Evolutionary conservation across 257 asterid species (phyloP).

Genomic region (Prunella vulgaris): DNA sequence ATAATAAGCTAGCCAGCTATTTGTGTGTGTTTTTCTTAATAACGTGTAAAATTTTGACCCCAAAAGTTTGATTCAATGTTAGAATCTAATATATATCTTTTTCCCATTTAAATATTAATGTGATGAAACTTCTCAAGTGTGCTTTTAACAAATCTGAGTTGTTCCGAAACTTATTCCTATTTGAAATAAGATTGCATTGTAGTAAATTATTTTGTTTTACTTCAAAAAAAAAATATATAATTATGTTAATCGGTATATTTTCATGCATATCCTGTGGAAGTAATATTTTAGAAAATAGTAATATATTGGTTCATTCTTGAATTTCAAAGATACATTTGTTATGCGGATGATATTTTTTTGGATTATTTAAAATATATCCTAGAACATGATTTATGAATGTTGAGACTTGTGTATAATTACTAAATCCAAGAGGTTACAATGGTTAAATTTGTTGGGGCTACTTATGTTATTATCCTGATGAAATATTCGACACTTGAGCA

Average conservation of each 20-base stretch:
- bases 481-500: no score
- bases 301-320: not conserved
- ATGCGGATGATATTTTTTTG: not conserved
- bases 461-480: no score
- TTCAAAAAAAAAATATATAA: not conserved
- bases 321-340: not conserved
- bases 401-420: no score
- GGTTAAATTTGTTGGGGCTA: no score
- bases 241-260: not conserved
- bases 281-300: not conserved
- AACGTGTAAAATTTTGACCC: not conserved
- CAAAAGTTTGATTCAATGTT: not conserved
- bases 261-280: not conserved
- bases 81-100: not conserved
- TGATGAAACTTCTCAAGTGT: no score
- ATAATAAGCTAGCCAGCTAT: no score
- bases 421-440: no score
- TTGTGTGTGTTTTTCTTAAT: no score
- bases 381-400: not conserved
- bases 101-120: no score
- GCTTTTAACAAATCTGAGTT: no score
- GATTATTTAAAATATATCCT: not conserved
- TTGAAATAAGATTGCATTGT: not conserved
- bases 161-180: not conserved
- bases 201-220: not conserved